These are phyloP conservation scores for Vanderwaltozyma verrucispora DNA, from an alignment of 805 yeast genomes.

Conservation along the genomic window DNA sequence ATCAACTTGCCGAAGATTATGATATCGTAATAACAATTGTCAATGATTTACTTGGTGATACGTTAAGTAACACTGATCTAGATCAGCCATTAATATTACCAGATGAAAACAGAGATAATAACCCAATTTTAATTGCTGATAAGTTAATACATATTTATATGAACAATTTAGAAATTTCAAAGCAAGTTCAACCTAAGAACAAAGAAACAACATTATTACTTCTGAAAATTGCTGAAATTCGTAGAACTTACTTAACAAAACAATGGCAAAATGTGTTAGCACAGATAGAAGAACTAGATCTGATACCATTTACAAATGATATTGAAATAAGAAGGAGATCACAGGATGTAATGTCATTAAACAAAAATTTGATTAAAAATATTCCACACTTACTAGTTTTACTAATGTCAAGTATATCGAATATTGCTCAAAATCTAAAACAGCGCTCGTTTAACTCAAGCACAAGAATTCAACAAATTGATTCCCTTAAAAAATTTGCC, in stretches of 20 bases:
- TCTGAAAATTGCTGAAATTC: slow-evolving; percentile 56
- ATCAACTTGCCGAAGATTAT: slow-evolving; percentile 82
- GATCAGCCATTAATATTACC: slow-evolving; percentile 40
- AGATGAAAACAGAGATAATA: slow-evolving; percentile 35
- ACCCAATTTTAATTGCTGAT: slow-evolving; percentile 31
- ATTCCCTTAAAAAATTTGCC: slow-evolving; percentile 50
- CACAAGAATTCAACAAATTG: slow-evolving; percentile 43
- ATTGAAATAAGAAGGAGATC: slow-evolving; percentile 54
- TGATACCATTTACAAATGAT: slow-evolving; percentile 57
- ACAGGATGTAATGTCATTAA: slow-evolving; percentile 52
- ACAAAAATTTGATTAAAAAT: slow-evolving; percentile 65
- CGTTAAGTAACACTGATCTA: slow-evolving; percentile 58
- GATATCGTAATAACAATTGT: slow-evolving; percentile 68
- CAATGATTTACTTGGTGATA: slow-evolving; percentile 70
- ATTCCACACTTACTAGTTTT: slow-evolving; percentile 72
- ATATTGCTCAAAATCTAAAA: slow-evolving; percentile 36
- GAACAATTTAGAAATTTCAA: slow-evolving; percentile 49
- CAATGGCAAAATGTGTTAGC: slow-evolving; percentile 51
- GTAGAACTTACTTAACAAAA: slow-evolving; percentile 44
- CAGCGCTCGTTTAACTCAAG: slow-evolving; percentile 33
- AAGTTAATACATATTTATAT: slow-evolving; percentile 30
- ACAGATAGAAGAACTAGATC: slow-evolving; percentile 45
- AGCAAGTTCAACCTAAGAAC: slow-evolving; percentile 42
- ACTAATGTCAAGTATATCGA: slow-evolving; percentile 68
- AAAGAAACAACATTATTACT: slow-evolving; percentile 58